These are phyloP conservation scores for peach (Prunus persica) DNA, from an alignment of 306 rosid species.

Conservation along the genomic window Prunus_persica_NCBIv2 NC_034011.1:22443501-22444000, in stretches of 20 bases:
- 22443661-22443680: slow-evolving; percentile 9
- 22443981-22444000: no score
- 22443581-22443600: background rate
- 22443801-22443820: no score
- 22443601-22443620: background rate
- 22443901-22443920: background rate
- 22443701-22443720: no score
- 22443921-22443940: no score
- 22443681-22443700: background rate
- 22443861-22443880: background rate
- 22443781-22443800: background rate
- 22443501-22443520: background rate
- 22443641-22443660: background rate
- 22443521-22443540: background rate
- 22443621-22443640: background rate
- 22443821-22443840: no score
- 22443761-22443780: background rate
- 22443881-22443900: no score
- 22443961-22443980: no score
- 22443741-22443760: background rate
- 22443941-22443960: background rate
- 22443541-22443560: background rate
- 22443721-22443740: background rate
- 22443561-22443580: background rate
- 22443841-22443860: background rate